These are phyloP conservation scores for Globisporangium acanthophoron DNA, from an alignment of 352 stramenopile species.

Conservation along the genomic window DNA sequence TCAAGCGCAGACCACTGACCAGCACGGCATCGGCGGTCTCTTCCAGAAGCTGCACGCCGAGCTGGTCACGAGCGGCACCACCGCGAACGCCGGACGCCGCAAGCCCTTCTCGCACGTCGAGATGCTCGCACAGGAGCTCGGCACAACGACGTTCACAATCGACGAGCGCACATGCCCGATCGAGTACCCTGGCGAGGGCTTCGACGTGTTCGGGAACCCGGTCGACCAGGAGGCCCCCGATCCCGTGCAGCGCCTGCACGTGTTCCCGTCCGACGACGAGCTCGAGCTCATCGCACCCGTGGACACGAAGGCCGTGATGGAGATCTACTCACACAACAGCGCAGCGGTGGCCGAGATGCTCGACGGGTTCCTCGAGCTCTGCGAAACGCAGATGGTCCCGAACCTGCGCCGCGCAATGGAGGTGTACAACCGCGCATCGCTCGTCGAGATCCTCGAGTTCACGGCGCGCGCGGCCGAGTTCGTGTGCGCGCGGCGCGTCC, in stretches of 20 bases:
- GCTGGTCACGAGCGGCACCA: slow-evolving; percentile 13
- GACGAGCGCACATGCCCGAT: slow-evolving; percentile 19
- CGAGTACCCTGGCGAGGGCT: slow-evolving; percentile 26
- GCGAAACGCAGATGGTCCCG: slow-evolving; percentile 41
- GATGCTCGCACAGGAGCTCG: slow-evolving; percentile 16
- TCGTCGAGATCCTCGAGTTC: slow-evolving; percentile 70
- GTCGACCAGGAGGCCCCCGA: slow-evolving; percentile 16
- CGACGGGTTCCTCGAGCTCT: slow-evolving; percentile 55
- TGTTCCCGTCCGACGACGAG: slow-evolving; percentile 48
- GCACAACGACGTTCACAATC: slow-evolving; percentile 5
- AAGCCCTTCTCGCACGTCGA: slow-evolving; percentile 12
- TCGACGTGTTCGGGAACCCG: slow-evolving; percentile 29
- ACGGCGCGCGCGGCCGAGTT: slow-evolving; percentile 60
- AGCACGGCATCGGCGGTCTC: slow-evolving; percentile 54
- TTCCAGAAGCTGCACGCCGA: slow-evolving; percentile 57
- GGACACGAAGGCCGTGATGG: slow-evolving; percentile 44
- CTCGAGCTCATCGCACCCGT: slow-evolving; percentile 52
- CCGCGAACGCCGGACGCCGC: background rate
- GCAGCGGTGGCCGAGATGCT: slow-evolving; percentile 64
- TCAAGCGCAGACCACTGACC: slow-evolving; percentile 27
- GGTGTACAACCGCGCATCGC: slow-evolving; percentile 29
- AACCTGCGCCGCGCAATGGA: slow-evolving; percentile 33
- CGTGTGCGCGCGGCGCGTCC: slow-evolving; percentile 55
- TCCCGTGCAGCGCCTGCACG: slow-evolving; percentile 8
- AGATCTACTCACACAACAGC: slow-evolving; percentile 60